phyloP scores from a whole-genome alignment of 306 rosid genomes.

The Pyrus pyrifolia region DNA sequence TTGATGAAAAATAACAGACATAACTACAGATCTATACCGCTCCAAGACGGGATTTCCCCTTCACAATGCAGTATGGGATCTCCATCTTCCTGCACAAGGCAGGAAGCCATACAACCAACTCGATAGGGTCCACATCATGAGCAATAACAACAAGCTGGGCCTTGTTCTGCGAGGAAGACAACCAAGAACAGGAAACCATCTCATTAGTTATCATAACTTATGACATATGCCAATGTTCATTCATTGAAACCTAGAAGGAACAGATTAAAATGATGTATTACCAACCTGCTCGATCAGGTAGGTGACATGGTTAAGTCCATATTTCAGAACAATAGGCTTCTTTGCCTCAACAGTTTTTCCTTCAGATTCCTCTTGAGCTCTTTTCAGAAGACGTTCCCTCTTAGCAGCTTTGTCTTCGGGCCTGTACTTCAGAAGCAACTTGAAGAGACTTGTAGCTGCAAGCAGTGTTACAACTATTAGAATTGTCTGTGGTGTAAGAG shows the following conservation, averaged over 20 bases:
- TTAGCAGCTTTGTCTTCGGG: constrained; percentile 72
- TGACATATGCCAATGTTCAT: not conserved
- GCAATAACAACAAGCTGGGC: constrained; percentile 79
- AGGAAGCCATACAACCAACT: constrained; percentile 78
- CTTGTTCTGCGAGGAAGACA: constrained; percentile 37
- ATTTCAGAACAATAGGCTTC: constrained; percentile 65
- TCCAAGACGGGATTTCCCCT: constrained; percentile 76
- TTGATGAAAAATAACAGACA: not conserved
- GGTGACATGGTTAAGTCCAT: constrained; percentile 78
- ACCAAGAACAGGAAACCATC: not conserved
- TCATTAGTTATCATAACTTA: not conserved
- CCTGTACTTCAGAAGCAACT: constrained; percentile 68
- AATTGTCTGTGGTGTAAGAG: too few relatives aligned
- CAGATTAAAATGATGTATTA: not conserved
- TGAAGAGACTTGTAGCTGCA: constrained; percentile 68
- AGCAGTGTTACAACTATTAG: not conserved
- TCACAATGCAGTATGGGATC: constrained; percentile 75
- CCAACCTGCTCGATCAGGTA: constrained; percentile 71
- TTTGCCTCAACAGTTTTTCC: constrained; percentile 56
- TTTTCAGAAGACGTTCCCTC: constrained; percentile 61
- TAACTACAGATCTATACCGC: constrained; percentile 27
- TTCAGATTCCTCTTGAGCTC: constrained; percentile 68
- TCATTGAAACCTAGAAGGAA: not conserved
- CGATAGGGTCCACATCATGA: constrained; percentile 82
- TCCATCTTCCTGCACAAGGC: constrained; percentile 82